Conservation (phyloP, 1,139 yeast genomes). For the Diutina mesorugosa region DNA sequence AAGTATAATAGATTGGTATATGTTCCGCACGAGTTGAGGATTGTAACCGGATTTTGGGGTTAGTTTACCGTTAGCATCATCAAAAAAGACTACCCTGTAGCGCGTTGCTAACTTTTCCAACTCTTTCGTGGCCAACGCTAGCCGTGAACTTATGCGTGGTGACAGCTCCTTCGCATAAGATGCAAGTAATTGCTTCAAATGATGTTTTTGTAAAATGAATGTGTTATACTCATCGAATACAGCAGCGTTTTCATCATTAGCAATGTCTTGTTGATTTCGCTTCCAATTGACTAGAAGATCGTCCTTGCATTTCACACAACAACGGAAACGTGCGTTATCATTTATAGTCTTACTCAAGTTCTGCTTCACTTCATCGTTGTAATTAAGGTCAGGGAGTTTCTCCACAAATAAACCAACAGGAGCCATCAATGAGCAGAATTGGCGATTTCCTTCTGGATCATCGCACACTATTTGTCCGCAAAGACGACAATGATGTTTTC, state of each 20-base stretch:
- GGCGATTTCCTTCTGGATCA: constrained; percentile 20
- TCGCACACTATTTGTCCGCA: constrained; percentile 84
- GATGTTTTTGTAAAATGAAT: constrained; percentile 20
- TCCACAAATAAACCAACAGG: constrained; percentile 40
- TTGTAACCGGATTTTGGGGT: constrained; percentile 9
- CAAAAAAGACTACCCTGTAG: constrained; percentile 16
- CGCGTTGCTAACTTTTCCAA: constrained; percentile 16
- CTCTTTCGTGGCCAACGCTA: constrained; percentile 21
- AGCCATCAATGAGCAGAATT: constrained; percentile 57
- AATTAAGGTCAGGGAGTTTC: constrained; percentile 24
- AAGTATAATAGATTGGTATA: constrained; percentile 20
- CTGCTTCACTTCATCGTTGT: constrained; percentile 16
- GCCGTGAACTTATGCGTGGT: constrained; percentile 14
- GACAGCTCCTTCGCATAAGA: constrained; percentile 7
- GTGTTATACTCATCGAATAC: constrained; percentile 20
- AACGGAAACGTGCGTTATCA: constrained; percentile 18
- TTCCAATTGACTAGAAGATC: constrained; percentile 45
- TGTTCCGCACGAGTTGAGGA: constrained; percentile 10
- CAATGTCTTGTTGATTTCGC: constrained; percentile 12
- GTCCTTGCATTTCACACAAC: constrained; percentile 62
- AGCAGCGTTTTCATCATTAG: constrained; percentile 4
- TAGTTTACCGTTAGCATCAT: constrained; percentile 6
- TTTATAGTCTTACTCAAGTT: constrained; percentile 8
- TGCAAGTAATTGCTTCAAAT: constrained; percentile 17
- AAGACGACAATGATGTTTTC: constrained; percentile 81